Evolutionary conservation across 2,329 filamentous ascomycete genomes (phyloP).

Genomic region (Colletotrichum endophyticum): DNA sequence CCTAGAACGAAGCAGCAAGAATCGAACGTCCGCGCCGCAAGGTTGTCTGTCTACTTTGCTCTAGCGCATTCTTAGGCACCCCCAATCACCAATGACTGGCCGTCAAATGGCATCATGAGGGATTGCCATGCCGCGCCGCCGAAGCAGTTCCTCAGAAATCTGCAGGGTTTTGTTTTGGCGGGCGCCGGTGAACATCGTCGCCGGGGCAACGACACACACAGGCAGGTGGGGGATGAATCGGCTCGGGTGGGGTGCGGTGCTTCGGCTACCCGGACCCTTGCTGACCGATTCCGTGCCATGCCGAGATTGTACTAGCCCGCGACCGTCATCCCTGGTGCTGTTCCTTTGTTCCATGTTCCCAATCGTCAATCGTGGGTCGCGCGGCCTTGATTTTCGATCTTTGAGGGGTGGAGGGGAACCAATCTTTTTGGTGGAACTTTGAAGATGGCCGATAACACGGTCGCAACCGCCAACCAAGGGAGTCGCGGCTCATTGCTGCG

Average conservation of each 20-base stretch:
- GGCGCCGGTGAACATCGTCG: neutral
- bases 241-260: neutral
- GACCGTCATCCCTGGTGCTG: neutral
- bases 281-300: neutral
- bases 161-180: slow-evolving; percentile 5
- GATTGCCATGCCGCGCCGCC: neutral
- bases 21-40: slow-evolving; percentile 1
- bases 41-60: neutral
- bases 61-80: neutral
- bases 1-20: neutral
- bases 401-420: neutral
- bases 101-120: neutral
- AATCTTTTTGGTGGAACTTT: neutral
- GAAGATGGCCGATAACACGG: neutral
- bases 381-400: neutral
- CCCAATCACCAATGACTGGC: neutral
- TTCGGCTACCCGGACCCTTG: neutral
- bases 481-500: neutral
- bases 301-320: neutral
- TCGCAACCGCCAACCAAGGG: neutral
- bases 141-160: neutral
- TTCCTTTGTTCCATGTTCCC: neutral
- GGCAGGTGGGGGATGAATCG: neutral
- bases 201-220: neutral
- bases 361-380: neutral